These are phyloP conservation scores for Curvularia lunata DNA, from an alignment of 2,329 filamentous ascomycete species.

Conservation along the genomic window DNA sequence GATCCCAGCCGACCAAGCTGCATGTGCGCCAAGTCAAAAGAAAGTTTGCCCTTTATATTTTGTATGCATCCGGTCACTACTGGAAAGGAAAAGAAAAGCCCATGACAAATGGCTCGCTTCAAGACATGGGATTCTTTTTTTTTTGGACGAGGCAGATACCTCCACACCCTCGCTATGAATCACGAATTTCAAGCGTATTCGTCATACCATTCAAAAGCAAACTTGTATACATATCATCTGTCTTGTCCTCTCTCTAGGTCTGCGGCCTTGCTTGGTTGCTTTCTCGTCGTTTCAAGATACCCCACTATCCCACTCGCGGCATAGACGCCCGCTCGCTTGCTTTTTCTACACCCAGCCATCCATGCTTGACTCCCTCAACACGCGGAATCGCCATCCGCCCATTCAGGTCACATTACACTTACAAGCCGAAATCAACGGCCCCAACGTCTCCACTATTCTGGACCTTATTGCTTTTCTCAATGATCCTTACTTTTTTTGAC, in stretches of 20 bases:
- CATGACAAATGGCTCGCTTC: background rate
- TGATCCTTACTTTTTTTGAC: background rate
- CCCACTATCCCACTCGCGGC: background rate
- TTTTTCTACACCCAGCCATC: background rate
- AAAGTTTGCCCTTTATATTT: background rate
- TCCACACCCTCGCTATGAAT: background rate
- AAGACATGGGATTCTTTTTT: background rate
- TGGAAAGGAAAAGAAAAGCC: background rate
- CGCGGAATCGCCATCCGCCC: background rate
- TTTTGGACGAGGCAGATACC: background rate
- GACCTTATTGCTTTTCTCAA: background rate
- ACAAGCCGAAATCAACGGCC: slow-evolving; percentile 1
- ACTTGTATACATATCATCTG: background rate
- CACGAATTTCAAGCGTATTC: background rate
- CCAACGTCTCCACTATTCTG: slow-evolving; percentile 1
- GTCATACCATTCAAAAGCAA: background rate
- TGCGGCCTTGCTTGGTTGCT: background rate
- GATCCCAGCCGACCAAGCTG: slow-evolving; percentile 1
- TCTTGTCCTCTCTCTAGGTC: background rate
- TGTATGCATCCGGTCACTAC: background rate
- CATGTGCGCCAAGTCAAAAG: background rate
- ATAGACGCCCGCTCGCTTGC: background rate
- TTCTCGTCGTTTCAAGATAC: background rate
- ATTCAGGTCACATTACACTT: background rate
- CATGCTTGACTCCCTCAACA: background rate